Evolutionary conservation across 2,329 filamentous ascomycete species (phyloP).

Genomic region (Pezicula neosporulosa): DNA sequence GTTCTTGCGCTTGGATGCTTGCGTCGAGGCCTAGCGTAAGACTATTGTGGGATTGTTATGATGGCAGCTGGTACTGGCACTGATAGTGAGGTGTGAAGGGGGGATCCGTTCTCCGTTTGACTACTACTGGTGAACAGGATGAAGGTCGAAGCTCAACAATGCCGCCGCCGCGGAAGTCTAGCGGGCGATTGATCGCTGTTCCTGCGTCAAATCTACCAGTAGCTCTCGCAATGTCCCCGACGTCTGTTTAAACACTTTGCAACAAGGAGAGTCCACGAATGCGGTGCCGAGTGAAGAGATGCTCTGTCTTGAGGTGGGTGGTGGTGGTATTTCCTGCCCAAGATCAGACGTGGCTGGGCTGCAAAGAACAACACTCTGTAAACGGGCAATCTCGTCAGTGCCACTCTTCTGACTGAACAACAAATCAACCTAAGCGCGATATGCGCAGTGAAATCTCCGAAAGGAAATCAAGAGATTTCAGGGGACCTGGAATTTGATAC

Average conservation of each 20-base stretch:
- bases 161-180: background rate
- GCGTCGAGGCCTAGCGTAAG: constrained; percentile 13
- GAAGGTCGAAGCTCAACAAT: background rate
- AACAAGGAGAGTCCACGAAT: background rate
- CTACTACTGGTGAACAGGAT: background rate
- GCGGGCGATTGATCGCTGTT: background rate
- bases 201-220: background rate
- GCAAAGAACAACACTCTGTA: background rate
- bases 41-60: background rate
- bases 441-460: background rate
- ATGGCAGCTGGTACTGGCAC: background rate
- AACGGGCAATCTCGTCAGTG: background rate
- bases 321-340: background rate
- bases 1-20: constrained; percentile 6
- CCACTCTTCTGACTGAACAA: background rate
- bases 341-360: background rate
- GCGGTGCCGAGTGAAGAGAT: background rate
- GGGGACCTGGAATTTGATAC: background rate
- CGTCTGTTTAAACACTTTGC: background rate
- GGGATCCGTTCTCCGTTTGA: background rate
- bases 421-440: background rate
- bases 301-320: background rate
- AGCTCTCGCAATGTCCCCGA: background rate
- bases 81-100: background rate
- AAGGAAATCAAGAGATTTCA: background rate